Conservation (phyloP, 257 asterid genomes). For the Petunia secreta region DNA sequence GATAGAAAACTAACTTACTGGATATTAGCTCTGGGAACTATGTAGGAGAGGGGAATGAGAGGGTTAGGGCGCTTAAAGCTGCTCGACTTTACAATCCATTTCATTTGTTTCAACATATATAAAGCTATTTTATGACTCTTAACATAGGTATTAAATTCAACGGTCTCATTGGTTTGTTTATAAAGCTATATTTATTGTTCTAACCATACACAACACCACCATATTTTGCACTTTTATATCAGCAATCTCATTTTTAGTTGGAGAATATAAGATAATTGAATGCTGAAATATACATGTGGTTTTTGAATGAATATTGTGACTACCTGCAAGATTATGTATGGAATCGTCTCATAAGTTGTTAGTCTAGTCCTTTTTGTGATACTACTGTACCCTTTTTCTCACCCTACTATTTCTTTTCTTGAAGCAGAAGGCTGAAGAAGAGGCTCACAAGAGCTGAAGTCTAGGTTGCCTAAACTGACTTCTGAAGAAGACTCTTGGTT, state of each 20-base stretch:
- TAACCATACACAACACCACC: neutral
- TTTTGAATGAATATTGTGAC: neutral
- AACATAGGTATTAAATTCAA: no score
- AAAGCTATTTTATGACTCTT: neutral
- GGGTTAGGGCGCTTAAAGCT: neutral
- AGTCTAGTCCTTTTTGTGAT: neutral
- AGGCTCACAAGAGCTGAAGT: conserved; percentile 20
- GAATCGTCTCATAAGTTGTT: neutral
- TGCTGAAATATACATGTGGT: neutral
- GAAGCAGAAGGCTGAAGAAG: conserved; percentile 27
- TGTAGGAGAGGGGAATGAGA: neutral
- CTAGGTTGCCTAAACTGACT: neutral
- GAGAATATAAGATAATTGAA: neutral
- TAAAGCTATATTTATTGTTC: neutral
- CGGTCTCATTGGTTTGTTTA: neutral
- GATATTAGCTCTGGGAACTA: neutral
- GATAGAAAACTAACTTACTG: neutral
- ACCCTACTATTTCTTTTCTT: neutral
- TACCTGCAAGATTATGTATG: neutral
- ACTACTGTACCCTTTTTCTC: neutral
- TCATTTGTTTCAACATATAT: neutral
- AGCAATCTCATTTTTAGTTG: neutral
- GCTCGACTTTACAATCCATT: neutral
- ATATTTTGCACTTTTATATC: neutral
- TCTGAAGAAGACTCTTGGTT: neutral